Evolutionary conservation across 2,329 filamentous ascomycete species (phyloP), one percentile per base, ranked within the genome.

Genomic region (Fusarium sp.): DNA sequence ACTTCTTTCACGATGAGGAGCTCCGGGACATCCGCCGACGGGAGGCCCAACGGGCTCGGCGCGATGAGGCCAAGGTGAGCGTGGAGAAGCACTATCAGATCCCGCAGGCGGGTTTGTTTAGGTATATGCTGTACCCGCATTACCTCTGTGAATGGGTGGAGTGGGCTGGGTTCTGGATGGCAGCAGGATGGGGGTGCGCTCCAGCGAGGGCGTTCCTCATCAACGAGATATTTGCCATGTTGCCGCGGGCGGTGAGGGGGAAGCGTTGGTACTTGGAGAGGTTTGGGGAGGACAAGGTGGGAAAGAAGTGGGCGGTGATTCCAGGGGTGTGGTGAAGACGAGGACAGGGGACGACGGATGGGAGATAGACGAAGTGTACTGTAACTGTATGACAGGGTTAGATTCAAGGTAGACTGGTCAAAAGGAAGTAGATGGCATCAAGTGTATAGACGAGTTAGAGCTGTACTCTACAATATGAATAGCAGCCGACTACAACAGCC

Each of bases 141-240:
- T 99, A 98, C 82, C 87, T 97, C n/a, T 93, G 92, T 80, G 96
- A 99, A 84, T 99, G 96, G 96, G 81, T 98, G 62, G 96, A 99
- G 86, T 99, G 96, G 96, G 82, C 89, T 5, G 96, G 96, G 0
- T 99, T 95, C 81, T 95, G 92, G 86, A 89, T 98, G 81, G 89
- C 93, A 75, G 89, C 92, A 65, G 91, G 91, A 1, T 89, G 86
- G 84, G 83, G 84, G 6, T 94, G 92, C 79, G 84, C 90, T 56
- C 96, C 96, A 0, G 96, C 94, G 27, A 86, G 95, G 78, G 89
- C 89, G 59, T 98, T 98, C 80, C 78, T 98, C 51, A 73, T 97
- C 56, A 98, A 98, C 80, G 95, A 98, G 84, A 84, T 99, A 59
- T 84, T 91, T n/a, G 92, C 93, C 10, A 99, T 98, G 96, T 81